A percentile compares a stretch with the other conserved stretches of the same genome.
phyloP scores from a whole-genome alignment of 495 filamentous ascomycete species.

The Melanomma pulvis-pyrius region DNA sequence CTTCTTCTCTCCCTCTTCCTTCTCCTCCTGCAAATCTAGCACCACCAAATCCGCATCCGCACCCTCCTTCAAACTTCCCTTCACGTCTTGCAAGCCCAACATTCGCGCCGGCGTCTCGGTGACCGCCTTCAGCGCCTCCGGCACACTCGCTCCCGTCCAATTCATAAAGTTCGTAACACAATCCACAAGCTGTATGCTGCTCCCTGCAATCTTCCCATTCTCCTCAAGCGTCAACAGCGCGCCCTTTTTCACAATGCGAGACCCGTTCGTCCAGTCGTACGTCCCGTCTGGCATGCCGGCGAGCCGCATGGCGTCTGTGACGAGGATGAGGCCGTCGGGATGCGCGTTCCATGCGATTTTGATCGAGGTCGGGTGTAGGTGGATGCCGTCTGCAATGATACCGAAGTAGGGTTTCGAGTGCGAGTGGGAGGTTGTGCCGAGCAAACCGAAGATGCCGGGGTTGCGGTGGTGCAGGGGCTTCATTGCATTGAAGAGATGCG shows the following conservation, averaged over 20 bases:
- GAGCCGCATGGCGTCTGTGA: constrained; percentile 69
- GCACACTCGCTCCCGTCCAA: constrained; percentile 66
- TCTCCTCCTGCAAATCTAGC: constrained; percentile 57
- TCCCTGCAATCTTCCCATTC: constrained; percentile 70
- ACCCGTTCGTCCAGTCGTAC: constrained; percentile 80
- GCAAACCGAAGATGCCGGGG: constrained; percentile 78
- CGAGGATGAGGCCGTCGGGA: constrained; percentile 64
- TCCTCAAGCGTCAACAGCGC: constrained; percentile 68
- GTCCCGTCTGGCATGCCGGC: constrained; percentile 73
- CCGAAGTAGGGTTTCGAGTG: constrained; percentile 64
- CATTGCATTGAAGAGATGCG: constrained; percentile 92
- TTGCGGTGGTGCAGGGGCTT: constrained; percentile 80
- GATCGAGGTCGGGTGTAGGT: constrained; percentile 65
- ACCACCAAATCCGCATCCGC: constrained; percentile 83
- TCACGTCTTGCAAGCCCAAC: constrained; percentile 66
- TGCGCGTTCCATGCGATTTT: constrained; percentile 66
- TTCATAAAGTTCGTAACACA: constrained; percentile 79
- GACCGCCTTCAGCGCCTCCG: constrained; percentile 68
- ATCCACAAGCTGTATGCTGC: constrained; percentile 71
- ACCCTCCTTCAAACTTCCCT: constrained; percentile 67
- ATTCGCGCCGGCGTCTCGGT: constrained; percentile 74
- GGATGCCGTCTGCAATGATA: constrained; percentile 68
- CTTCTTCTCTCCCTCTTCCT: constrained; percentile 49
- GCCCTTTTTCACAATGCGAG: constrained; percentile 69
- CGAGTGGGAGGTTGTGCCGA: constrained; percentile 49